Conservation (phyloP, 1,284 basidiomycete species). For the Boletus semigastroideus region DNA sequence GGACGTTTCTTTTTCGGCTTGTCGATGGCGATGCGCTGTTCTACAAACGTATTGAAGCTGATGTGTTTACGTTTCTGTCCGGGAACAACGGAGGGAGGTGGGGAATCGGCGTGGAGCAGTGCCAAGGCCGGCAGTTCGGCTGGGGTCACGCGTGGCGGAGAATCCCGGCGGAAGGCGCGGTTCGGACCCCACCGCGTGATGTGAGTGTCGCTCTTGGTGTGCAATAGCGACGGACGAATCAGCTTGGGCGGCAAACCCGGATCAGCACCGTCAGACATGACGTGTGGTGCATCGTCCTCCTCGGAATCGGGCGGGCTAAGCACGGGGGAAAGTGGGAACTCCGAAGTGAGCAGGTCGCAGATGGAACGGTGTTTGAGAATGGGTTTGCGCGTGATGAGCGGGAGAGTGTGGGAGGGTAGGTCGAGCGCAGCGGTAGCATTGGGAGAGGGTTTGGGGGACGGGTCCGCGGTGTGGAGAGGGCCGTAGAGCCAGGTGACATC, state of each 20-base stretch:
- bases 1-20: slow-evolving; percentile 46
- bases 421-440: slow-evolving; percentile 34
- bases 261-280: slow-evolving; percentile 20
- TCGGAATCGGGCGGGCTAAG: slow-evolving; percentile 47
- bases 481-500: slow-evolving; percentile 99
- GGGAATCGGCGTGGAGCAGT: slow-evolving; percentile 24
- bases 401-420: slow-evolving; percentile 29
- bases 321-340: slow-evolving; percentile 60
- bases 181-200: slow-evolving; percentile 56
- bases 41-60: slow-evolving; percentile 97
- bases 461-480: slow-evolving; percentile 89
- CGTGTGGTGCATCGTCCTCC: slow-evolving; percentile 27
- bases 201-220: slow-evolving; percentile 85
- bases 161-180: slow-evolving; percentile 58
- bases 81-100: slow-evolving; percentile 26
- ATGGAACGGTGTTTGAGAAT: slow-evolving; percentile 97
- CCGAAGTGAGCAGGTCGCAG: slow-evolving; percentile 79
- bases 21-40: slow-evolving; percentile 96
- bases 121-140: slow-evolving; percentile 10
- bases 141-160: slow-evolving; percentile 58
- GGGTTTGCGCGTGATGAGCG: slow-evolving; percentile 63
- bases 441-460: slow-evolving; percentile 37
- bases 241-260: slow-evolving; percentile 8
- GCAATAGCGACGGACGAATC: slow-evolving; percentile 57
- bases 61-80: slow-evolving; percentile 79